A percentile compares a stretch with the other conserved stretches of the same genome.
Evolutionary conservation across 345 rosid genomes (phyloP).

Genomic region (Jatropha curcas): DNA sequence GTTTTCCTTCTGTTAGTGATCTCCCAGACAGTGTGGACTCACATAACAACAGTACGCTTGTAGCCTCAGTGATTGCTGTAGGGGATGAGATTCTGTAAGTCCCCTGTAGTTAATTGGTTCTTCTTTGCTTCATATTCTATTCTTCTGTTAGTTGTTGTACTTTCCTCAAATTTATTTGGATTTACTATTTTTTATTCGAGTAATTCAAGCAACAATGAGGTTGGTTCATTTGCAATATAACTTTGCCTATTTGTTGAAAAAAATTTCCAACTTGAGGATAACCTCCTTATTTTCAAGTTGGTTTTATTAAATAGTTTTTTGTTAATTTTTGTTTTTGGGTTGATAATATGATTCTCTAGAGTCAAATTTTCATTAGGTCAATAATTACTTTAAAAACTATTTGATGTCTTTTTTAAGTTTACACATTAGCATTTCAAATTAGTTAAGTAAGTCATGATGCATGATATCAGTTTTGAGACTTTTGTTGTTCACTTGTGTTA

Average conservation of each 20-base stretch:
- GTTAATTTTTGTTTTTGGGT: not conserved
- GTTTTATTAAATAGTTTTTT: not conserved
- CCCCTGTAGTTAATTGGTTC: slow-evolving; percentile 31
- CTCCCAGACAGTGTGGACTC: slow-evolving; percentile 41
- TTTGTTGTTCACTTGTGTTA: not conserved
- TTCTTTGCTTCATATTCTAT: slow-evolving; percentile 11
- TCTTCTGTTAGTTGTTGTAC: not conserved
- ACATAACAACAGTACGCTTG: slow-evolving; percentile 45
- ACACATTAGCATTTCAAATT: not conserved
- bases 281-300: not conserved
- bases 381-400: not conserved
- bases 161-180: not conserved
- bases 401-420: not conserved
- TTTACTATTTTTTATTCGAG: not conserved
- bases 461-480: not conserved
- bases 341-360: not conserved
- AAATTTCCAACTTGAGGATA: not conserved
- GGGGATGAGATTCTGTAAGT: slow-evolving; percentile 99
- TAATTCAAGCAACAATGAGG: not conserved
- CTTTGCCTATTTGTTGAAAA: not conserved
- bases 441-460: not conserved
- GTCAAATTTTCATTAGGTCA: not conserved
- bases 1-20: slow-evolving; percentile 28
- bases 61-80: slow-evolving; percentile 72
- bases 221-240: not conserved